Evolutionary conservation across 1,139 yeast genomes (phyloP), one percentile per base, ranked within the genome.

Genomic region (Candida tropicalis): DNA sequence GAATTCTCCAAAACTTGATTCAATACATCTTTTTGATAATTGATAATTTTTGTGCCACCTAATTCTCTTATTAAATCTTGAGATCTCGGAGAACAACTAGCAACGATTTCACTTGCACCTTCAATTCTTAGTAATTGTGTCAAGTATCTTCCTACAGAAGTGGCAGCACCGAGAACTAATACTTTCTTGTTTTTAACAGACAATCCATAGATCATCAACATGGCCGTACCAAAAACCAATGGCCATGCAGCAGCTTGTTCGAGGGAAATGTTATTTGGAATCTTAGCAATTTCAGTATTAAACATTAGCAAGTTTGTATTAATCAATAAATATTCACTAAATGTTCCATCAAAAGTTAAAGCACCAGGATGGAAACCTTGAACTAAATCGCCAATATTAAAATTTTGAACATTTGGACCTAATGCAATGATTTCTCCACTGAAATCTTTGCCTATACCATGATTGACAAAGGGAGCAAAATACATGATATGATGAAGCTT

Each of bases 131-230:
- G 73, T 15, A 85, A 54, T 56, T 83, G 88, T 17, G 81, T 68
- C 2, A 77, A 73, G 62, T 69, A 75, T 47, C 79, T 61, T 1
- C 93, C 95, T 5, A 84, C 85, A 10, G 83, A 69, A 0, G 93
- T 79, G 4, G 87, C 79, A 12, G 85, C 93, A 34, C 95, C 95
- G 47, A 84, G 68, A 34, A 87, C 69, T 40, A 86, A 65, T 1
- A 85, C 75, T 46, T 64, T 64, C 25, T 44, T 44, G 31, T 38
- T 31, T 9, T 31, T 23, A 6, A 49, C 25, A 15, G 29, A 39
- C 6, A 41, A 35, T 1, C 29, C 29, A 41, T 61, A 60, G 39
- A 80, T 57, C 43, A 79, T 57, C 33, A 65, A 66, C 49, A 58
- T 66, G 0, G 88, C 87, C 1, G 88, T 70, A 7, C 83, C 82